phyloP scores from a whole-genome alignment of 1,139 yeast species.

The Yamadazyma sp. region DNA sequence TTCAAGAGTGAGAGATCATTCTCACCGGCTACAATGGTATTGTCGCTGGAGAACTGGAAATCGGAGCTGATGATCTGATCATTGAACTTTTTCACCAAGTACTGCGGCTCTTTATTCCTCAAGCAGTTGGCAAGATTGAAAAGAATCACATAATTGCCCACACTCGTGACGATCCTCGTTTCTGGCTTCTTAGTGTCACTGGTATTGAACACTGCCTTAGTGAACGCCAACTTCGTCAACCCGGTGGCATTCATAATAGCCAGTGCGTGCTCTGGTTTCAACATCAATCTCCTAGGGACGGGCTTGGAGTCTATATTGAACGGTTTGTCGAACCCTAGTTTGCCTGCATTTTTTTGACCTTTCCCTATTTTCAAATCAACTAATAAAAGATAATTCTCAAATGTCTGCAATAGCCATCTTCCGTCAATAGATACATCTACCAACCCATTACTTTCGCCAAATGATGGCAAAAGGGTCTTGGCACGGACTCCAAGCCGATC shows the following conservation, averaged over 20 bases:
- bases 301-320: conserved; percentile 71
- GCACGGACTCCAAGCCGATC: conserved; percentile 74
- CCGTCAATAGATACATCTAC: conserved; percentile 79
- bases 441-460: conserved; percentile 72
- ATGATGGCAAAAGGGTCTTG: conserved; percentile 73
- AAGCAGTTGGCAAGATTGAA: conserved; percentile 73
- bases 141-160: conserved; percentile 77
- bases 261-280: conserved; percentile 73
- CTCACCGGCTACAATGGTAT: conserved; percentile 67
- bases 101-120: conserved; percentile 50
- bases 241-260: conserved; percentile 57
- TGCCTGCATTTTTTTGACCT: conserved; percentile 59
- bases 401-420: conserved; percentile 78
- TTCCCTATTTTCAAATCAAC: conserved; percentile 63
- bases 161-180: conserved; percentile 69
- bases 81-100: conserved; percentile 62
- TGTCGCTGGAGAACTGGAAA: conserved; percentile 72
- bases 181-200: conserved; percentile 56
- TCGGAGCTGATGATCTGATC: conserved; percentile 72
- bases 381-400: conserved; percentile 65
- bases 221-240: conserved; percentile 51
- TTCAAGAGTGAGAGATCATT: conserved; percentile 71
- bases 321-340: conserved; percentile 62
- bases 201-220: conserved; percentile 75
- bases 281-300: conserved; percentile 62